Evolutionary conservation across 2,329 filamentous ascomycete genomes (phyloP), one percentile per base, ranked within the genome.

Genomic region (Diaporthe citri): DNA sequence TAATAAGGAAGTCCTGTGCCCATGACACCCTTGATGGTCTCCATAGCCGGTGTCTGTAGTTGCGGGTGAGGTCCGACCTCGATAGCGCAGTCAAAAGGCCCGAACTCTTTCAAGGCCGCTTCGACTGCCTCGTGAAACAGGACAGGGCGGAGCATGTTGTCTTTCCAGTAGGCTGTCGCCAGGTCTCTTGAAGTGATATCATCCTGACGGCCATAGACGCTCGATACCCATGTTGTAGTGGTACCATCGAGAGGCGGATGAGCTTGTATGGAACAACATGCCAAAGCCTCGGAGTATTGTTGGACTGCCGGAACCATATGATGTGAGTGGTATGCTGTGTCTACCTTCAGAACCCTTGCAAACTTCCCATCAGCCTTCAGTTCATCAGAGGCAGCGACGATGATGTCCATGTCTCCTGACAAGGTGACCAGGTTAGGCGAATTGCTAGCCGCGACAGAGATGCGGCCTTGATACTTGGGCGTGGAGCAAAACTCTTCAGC

Each of bases 271-370:
- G 73, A 74, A 41, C 80, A 83, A 22, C 71, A 73, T 2, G 71
- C 46, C 55, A 87, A 75, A 1, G 77, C 78, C 36, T 82, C 72
- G 4, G 81, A 75, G 72, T 87, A 87, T 66, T 81, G 75, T 0
- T 51, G 76, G 0, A 83, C 82, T 0, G 85, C 79, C 31, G 36
- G 74, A 1, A 78, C 66, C 87, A 89, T 89, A 76, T 88, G 87
- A 1, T 82, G 82, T 0, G 87, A 89, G 78, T 89, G 87, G 69
- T 89, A 89, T 0, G 87, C 87, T 0, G 82, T 86, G 59, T 88
- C 85, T 0, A 89, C 83, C 1, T 78, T 77, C 9, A 89, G 79
- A 0, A 81, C 15, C 2, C 84, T 79, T 0, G 82, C 81, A 66
- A 86, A 86, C 66, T 78, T 83, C 1, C 79, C 74, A 20, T 77